Evolutionary conservation across 2,329 filamentous ascomycete species (phyloP), one percentile per base, ranked within the genome.

Genomic region (Aspergillus sp.): DNA sequence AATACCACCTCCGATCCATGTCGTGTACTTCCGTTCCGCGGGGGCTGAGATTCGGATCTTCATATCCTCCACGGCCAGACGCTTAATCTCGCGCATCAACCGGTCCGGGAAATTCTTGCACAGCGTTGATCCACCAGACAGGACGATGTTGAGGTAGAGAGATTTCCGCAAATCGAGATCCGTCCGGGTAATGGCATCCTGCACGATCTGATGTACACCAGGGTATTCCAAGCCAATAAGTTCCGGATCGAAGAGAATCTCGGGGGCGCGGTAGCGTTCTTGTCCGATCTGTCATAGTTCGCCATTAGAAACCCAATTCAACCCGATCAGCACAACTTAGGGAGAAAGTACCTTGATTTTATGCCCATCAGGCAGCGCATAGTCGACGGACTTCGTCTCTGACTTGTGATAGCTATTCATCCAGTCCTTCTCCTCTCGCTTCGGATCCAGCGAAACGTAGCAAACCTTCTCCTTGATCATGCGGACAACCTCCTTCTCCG

Each of bases 1-100:
- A 79, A 99, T 99, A 77, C 95, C 97, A 58, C 95, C 95, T 65
- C 95, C 95, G 69, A 98, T 98, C 95, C 95, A 99, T 32, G 95
- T 99, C 64, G 92, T 97, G 82, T 98, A 99, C 79, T 98, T 96
- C 67, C 95, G 86, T 83, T 99, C 95, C 5, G 95, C 94, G 58
- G 95, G 95, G 57, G 95, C 95, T 81, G 96, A 96, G 74, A 99
- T 99, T 84, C 97, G 96, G 82, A 99, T 98, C 72, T 93, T 88
- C 94, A 97, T 99, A 76, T 99, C 95, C 83, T 97, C 97, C 69
- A 98, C 92, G 10, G 95, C 95, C 70, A 98, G 82, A 75, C 89
- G 85, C 80, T 97, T 95, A 67, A 98, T 90, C 80, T 99, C 95
- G 68, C 91, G 88, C 73, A 99, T 83, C 69, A 99, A 81, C 54